Evolutionary conservation across 768 basidiomycete genomes (phyloP), one percentile per base, ranked within the genome.

Genomic region (Serpula lacrymans): DNA sequence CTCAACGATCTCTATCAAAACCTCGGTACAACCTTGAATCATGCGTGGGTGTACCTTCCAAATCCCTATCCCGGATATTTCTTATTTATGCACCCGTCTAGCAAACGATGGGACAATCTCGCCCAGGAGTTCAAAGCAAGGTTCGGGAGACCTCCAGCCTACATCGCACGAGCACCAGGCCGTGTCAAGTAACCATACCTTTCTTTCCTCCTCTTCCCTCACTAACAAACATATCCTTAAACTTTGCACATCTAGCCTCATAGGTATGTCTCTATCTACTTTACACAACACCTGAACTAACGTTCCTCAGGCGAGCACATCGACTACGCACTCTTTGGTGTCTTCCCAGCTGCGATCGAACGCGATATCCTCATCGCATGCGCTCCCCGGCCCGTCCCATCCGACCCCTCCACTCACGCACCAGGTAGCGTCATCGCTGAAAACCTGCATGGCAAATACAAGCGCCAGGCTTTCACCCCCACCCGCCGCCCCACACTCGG

Each of bases 331-430:
- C 67, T 89, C 20, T 89, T 90, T 49, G 89, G 89, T 3, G 88
- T 88, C 6, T 72, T 92, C 25, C 91, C 89, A 12, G 75, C 83
- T n/a, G 90, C 89, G 0, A 75, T 92, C 27, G 89, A 90, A 48
- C 78, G 78, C 37, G 91, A 91, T 58, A 82, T 91, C 49, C 69
- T 92, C 37, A 83, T 92, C 41, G 88, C 89, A 0, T 82, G 76
- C 61, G 79, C 74, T 23, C 72, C 72, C n/a, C 71, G 37, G 18
- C 45, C 51, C 57, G 26, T 58, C 43, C 20, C 46, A 21, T 28
- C 41, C 51, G 8, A 53, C 39, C 30, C 34, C 48, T 16, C 41
- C 44, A n/a, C 50, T 6, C 54, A 66, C 40, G 32, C 57, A 0
- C 69, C 75, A 2, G 81, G 83, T 25, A 68, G 68, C 29, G 83